A percentile compares a stretch with the other conserved stretches of the same genome.
Conservation (phyloP, 306 rosid genomes). For the Elaeagnus macrophylla region DNA sequence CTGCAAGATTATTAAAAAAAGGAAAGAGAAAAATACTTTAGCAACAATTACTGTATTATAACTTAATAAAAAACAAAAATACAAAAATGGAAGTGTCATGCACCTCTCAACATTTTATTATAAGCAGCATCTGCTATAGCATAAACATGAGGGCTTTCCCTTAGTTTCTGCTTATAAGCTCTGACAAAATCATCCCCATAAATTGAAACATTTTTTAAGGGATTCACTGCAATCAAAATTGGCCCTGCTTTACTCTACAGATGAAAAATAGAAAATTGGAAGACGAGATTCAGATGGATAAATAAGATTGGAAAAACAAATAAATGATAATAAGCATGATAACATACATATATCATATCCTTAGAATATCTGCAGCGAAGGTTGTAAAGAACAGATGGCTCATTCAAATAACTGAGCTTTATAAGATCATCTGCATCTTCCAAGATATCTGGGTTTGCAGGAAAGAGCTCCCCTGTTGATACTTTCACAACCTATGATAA, state of each 20-base stretch:
- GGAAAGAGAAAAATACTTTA: slow-evolving; percentile 21
- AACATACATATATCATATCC: slow-evolving; percentile 71
- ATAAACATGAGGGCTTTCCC: slow-evolving; percentile 71
- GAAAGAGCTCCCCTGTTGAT: slow-evolving; percentile 48
- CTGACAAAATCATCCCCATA: slow-evolving; percentile 56
- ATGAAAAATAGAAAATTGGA: not conserved
- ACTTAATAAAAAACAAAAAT: slow-evolving; percentile 10
- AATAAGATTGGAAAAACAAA: slow-evolving; percentile 8
- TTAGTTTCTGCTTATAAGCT: slow-evolving; percentile 50
- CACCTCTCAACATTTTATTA: slow-evolving; percentile 79
- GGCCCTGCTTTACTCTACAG: slow-evolving; percentile 92
- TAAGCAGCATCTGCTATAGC: slow-evolving; percentile 71
- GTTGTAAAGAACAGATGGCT: slow-evolving; percentile 81
- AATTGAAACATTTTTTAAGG: slow-evolving; percentile 58
- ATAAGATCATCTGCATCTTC: slow-evolving; percentile 88
- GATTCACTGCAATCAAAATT: slow-evolving; percentile 75
- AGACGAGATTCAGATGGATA: slow-evolving; percentile 15
- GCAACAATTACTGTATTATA: slow-evolving; percentile 15
- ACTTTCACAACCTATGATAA: slow-evolving; percentile 52
- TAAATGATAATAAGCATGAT: slow-evolving; percentile 15
- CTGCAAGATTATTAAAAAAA: slow-evolving; percentile 45
- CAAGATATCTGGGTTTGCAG: slow-evolving; percentile 85
- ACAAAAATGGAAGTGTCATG: not conserved
- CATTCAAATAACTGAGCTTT: slow-evolving; percentile 86
- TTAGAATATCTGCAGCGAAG: slow-evolving; percentile 63